Percentiles rank a stretch among this genome's conserved stretches.
Evolutionary conservation across 176 grass and related monocot species (phyloP).

Genomic region (Melocanna baccifera): DNA sequence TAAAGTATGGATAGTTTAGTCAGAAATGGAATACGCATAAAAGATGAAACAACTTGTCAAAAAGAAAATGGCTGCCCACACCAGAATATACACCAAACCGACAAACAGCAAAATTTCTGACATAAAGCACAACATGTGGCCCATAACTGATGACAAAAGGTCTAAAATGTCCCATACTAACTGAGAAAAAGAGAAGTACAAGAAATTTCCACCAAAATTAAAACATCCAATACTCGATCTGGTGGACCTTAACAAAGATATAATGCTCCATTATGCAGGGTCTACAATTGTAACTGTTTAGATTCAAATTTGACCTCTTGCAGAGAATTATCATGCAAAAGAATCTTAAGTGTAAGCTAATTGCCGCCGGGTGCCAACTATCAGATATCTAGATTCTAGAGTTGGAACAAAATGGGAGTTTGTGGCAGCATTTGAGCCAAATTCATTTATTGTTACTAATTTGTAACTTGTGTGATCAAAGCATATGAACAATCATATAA

Average conservation of each 20-base stretch:
- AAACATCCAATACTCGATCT: background rate
- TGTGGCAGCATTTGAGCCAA: background rate
- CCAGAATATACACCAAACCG: background rate
- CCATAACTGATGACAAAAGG: background rate
- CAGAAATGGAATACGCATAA: background rate
- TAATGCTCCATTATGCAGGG: background rate
- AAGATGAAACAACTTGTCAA: conserved; percentile 1
- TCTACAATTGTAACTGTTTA: background rate
- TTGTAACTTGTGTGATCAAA: background rate
- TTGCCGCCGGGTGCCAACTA: background rate
- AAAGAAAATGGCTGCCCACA: background rate
- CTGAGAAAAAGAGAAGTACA: background rate
- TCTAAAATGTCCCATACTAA: background rate
- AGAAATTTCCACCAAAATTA: background rate
- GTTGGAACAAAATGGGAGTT: background rate
- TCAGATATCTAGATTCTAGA: background rate
- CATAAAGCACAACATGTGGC: background rate
- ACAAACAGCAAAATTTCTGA: background rate
- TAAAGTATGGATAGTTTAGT: conserved; percentile 15
- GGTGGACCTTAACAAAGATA: background rate
- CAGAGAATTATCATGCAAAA: background rate
- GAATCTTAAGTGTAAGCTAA: background rate
- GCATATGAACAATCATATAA: background rate
- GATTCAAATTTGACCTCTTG: background rate
- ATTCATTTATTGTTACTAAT: background rate